Evolutionary conservation across 768 basidiomycete genomes (phyloP).

Genomic region (Kwoniella heveanensis): DNA sequence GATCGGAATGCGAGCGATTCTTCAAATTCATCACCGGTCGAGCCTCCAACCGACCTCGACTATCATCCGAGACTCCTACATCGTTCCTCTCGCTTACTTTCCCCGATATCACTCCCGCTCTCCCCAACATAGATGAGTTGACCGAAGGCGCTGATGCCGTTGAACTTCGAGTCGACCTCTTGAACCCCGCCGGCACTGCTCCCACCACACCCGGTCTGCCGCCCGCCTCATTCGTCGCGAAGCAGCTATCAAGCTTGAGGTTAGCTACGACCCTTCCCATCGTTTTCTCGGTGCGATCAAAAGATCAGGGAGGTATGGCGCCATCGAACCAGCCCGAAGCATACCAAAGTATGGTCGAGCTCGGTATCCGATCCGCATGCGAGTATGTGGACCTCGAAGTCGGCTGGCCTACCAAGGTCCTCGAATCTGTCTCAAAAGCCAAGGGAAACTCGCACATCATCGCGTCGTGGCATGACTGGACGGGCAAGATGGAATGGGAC

Average conservation of each 20-base stretch:
- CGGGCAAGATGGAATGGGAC: conserved; percentile 80
- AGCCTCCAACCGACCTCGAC: conserved; percentile 62
- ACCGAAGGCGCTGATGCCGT: conserved; percentile 84
- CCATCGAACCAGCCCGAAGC: conserved; percentile 74
- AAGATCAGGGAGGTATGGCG: conserved; percentile 86
- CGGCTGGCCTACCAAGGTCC: conserved; percentile 66
- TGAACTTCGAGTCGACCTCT: conserved; percentile 89
- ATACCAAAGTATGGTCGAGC: conserved; percentile 71
- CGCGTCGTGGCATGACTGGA: conserved; percentile 95
- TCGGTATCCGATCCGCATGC: conserved; percentile 78
- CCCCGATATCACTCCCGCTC: conserved; percentile 75
- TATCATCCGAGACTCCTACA: conserved; percentile 63
- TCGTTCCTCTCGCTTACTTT: conserved; percentile 93
- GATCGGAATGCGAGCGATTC: conserved; percentile 74
- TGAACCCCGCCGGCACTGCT: conserved; percentile 61
- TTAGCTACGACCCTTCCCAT: conserved; percentile 78
- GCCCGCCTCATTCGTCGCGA: conserved; percentile 69
- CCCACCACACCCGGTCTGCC: conserved; percentile 65
- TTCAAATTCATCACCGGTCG: conserved; percentile 83
- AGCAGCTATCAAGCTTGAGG: conserved; percentile 77
- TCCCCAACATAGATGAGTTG: conserved; percentile 70
- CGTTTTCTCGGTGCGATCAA: conserved; percentile 86
- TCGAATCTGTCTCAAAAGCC: conserved; percentile 64
- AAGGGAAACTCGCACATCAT: conserved; percentile 80
- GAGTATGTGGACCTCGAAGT: conserved; percentile 95